phyloP scores from a whole-genome alignment of 768 basidiomycete species.

The Holtermanniella nyarrowii region DNA sequence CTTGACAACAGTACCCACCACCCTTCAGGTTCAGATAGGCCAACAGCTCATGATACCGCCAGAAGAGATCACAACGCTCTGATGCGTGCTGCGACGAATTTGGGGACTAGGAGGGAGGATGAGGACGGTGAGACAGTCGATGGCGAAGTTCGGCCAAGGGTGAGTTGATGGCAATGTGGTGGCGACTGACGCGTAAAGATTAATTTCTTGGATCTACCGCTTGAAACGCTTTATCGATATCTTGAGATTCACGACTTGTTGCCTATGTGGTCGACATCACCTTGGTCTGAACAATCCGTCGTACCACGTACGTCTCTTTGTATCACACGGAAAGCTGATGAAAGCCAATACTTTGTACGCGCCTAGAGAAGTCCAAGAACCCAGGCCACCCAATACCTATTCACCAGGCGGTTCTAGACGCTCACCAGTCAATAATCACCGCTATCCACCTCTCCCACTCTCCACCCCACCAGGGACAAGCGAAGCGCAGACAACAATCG shows the following conservation, averaged over 20 bases:
- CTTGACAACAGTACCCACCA: too few species aligned
- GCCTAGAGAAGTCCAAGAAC: neutral
- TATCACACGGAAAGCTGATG: neutral
- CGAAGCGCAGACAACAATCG: too few species aligned
- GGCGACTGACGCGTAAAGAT: constrained; percentile 11
- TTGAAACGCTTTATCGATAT: constrained; percentile 28
- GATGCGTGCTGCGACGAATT: neutral
- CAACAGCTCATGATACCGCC: too few species aligned
- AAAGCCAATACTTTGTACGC: constrained; percentile 10
- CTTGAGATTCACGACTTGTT: constrained; percentile 29
- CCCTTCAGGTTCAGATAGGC: too few species aligned
- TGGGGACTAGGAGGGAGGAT: constrained; percentile 16
- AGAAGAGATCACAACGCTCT: neutral
- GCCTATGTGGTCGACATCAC: constrained; percentile 28
- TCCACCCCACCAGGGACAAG: constrained; percentile 69
- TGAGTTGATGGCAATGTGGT: constrained; percentile 10
- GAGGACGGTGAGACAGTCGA: constrained; percentile 21
- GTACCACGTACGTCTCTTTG: constrained; percentile 23
- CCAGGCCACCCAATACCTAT: neutral
- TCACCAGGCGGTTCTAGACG: neutral
- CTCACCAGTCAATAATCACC: neutral
- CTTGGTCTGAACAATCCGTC: constrained; percentile 35
- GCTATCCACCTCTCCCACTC: constrained; percentile 40
- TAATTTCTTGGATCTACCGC: constrained; percentile 32
- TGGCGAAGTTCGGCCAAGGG: constrained; percentile 19